These are phyloP conservation scores for Saccharomyces kudriavzevii DNA, from an alignment of 805 yeast species.

Conservation along the genomic window DNA sequence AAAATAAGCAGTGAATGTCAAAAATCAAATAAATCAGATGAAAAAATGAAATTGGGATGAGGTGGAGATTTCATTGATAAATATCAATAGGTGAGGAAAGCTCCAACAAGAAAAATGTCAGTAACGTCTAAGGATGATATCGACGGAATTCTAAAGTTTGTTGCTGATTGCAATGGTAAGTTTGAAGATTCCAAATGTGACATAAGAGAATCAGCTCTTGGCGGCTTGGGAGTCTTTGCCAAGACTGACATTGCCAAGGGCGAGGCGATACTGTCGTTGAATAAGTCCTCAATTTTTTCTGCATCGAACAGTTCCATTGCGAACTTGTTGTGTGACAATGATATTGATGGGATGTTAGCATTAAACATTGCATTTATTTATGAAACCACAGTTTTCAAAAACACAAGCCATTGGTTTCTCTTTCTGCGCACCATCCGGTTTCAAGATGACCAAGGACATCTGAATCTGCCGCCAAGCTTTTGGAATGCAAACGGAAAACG, in stretches of 20 bases:
- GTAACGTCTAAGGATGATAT: slow-evolving; percentile 22
- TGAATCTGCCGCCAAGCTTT: slow-evolving; percentile 51
- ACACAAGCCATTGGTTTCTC: slow-evolving; percentile 71
- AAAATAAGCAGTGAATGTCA: not conserved
- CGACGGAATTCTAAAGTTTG: slow-evolving; percentile 41
- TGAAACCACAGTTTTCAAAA: slow-evolving; percentile 47
- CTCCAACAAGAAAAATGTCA: slow-evolving; percentile 22
- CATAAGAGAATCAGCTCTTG: slow-evolving; percentile 40
- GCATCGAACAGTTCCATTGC: slow-evolving; percentile 54
- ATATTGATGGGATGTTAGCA: slow-evolving; percentile 55
- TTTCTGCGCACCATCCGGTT: slow-evolving; percentile 51
- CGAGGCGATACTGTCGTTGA: slow-evolving; percentile 45
- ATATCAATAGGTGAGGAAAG: not conserved
- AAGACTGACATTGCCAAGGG: slow-evolving; percentile 32
- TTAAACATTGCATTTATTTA: slow-evolving; percentile 64
- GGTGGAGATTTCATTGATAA: not conserved
- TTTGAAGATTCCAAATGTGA: slow-evolving; percentile 44
- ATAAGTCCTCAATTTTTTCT: slow-evolving; percentile 53
- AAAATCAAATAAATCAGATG: not conserved
- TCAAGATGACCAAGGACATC: slow-evolving; percentile 22
- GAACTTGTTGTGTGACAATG: slow-evolving; percentile 55
- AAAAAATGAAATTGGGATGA: not conserved
- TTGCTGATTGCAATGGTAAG: slow-evolving; percentile 43
- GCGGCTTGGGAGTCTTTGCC: slow-evolving; percentile 74
- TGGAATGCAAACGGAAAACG: slow-evolving; percentile 49